Base-by-base conservation (phyloP, 1,139 yeast species). In the Zygoascus meyerae region DNA sequence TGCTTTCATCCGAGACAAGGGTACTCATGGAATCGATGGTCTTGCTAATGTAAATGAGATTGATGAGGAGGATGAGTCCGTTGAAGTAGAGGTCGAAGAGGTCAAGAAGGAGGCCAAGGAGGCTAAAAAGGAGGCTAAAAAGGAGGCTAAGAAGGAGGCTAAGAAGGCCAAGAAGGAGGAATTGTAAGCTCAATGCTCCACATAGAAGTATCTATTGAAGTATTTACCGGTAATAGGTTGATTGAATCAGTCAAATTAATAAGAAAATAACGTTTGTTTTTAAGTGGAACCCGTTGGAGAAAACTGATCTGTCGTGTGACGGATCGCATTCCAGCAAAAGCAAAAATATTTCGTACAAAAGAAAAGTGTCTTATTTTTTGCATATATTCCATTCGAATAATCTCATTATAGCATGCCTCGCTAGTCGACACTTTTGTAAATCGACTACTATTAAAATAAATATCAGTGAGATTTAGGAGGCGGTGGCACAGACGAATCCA, bases 1-100 rank as follows among this genome's bases (percentile, higher is more conserved):
- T 54, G 72, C 71, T 30, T 92, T 90, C 70, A 73, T 92, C 60
- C 75, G 78, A 64, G 80, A 75, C 56, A 67, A 74, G 40, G 89
- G 92, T 63, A 69, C 79, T 41, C 72, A 76, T 64, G 69, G 70
- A 50, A 71, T 79, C 50, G 89, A 83, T 60, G 83, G 75, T 52
- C 49, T 62, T 40, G 67, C 68, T 11, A 54, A 48, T 41, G 47
- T 40, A 34, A 44, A 39, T 16, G 37, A 40, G 2, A 45, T n/a
- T 10, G 45, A 40, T 14, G 53, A 51, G 48, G 52, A 52, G 45
- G 26, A 21, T 4, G 26, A 21, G 26, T 7, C 26, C 26, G 7
- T 21, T 21, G 26, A 21, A 21, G 49, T 45, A 32, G 48, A 55
- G 43, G 66, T 56, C 42, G 69, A 57, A 34, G 67, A 56, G 42